A percentile compares a stretch with the other conserved stretches of the same genome.
These are phyloP conservation scores for Starmerella scarabaei DNA, from an alignment of 805 yeast genomes.

Conservation along the genomic window DNA sequence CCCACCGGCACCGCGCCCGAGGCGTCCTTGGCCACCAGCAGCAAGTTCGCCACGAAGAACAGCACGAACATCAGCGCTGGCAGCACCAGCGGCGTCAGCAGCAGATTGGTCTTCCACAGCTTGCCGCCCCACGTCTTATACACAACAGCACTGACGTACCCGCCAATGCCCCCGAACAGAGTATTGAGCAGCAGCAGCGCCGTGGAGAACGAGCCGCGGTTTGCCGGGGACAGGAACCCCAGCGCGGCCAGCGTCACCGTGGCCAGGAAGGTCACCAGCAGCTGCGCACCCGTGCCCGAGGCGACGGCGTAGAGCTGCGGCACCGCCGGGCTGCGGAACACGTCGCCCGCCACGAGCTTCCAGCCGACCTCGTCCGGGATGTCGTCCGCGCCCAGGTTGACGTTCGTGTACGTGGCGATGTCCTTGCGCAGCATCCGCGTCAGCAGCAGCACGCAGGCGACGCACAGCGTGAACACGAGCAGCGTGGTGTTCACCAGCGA, in stretches of 20 bases:
- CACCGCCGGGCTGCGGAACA: conserved; percentile 69
- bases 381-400: conserved; percentile 60
- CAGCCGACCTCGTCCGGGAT: conserved; percentile 91
- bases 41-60: conserved; percentile 64
- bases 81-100: conserved; percentile 68
- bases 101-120: conserved; percentile 75
- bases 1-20: conserved; percentile 94
- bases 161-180: conserved; percentile 66
- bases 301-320: conserved; percentile 63
- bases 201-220: conserved; percentile 86
- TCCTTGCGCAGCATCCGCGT: conserved; percentile 72
- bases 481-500: conserved; percentile 77
- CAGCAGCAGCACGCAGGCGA: conserved; percentile 66
- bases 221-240: conserved; percentile 85
- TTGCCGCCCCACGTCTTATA: conserved; percentile 89
- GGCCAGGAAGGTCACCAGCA: conserved; percentile 58
- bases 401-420: conserved; percentile 75
- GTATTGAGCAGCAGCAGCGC: conserved; percentile 78
- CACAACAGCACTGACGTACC: conserved; percentile 72
- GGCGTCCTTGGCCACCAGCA: conserved; percentile 61
- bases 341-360: conserved; percentile 93
- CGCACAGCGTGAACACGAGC: conserved; percentile 62
- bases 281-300: conserved; percentile 79
- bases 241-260: conserved; percentile 73
- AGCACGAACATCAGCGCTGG: conserved; percentile 63